These are phyloP conservation scores for Fallopia convolvulus DNA, from an alignment of 148 eudicot genomes.

Conservation along the genomic window DNA sequence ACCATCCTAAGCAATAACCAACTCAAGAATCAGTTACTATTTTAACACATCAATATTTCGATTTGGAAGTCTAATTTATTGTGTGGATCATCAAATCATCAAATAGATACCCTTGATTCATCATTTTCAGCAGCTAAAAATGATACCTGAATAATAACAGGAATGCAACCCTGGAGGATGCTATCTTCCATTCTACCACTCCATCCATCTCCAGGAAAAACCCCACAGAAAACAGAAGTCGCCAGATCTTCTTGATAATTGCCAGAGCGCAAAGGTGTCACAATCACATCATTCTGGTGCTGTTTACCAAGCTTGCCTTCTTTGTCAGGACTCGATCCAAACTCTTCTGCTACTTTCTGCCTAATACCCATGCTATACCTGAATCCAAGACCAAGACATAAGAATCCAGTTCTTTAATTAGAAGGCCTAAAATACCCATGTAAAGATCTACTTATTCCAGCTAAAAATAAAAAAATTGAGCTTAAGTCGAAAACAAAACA, in stretches of 20 bases:
- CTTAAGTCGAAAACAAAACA: neutral
- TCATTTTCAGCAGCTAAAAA: neutral
- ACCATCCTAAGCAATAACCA: constrained; percentile 53
- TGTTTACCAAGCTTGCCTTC: constrained; percentile 86
- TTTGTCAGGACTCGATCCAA: constrained; percentile 74
- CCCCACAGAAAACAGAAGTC: constrained; percentile 85
- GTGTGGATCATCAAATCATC: neutral
- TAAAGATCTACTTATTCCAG: neutral
- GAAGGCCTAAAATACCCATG: neutral
- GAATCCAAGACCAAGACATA: constrained; percentile 14
- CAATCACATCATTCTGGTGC: constrained; percentile 71
- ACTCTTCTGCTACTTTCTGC: constrained; percentile 80
- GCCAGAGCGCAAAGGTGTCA: constrained; percentile 63
- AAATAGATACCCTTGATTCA: neutral
- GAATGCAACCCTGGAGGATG: constrained; percentile 91
- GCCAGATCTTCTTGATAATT: constrained; percentile 64
- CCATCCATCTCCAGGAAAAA: constrained; percentile 98
- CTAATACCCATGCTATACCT: constrained; percentile 99
- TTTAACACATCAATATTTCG: neutral
- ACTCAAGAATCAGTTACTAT: neutral
- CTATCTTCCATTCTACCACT: constrained; percentile 99
- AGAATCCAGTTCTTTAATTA: neutral
- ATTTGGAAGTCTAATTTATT: neutral
- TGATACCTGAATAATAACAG: constrained; percentile 86
- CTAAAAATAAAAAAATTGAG: neutral